phyloP scores from a whole-genome alignment of 495 filamentous ascomycete genomes.

The Clavariopsis aquatica region DNA sequence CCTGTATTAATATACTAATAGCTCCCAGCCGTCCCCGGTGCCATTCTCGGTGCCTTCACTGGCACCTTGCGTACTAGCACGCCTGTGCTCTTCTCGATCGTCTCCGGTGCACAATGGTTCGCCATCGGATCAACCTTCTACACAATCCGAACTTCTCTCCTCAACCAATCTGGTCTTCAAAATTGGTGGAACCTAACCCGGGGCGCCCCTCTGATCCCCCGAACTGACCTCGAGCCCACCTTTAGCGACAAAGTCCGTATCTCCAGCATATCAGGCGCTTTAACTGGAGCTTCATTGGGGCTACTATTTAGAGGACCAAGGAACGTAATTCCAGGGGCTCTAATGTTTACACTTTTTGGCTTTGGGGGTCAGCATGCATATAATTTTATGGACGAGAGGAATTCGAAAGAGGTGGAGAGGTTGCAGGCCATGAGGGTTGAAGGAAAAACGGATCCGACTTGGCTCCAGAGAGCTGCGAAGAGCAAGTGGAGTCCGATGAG shows the following conservation, averaged over 20 bases:
- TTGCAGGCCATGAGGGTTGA: constrained; percentile 28
- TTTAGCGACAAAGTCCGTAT: constrained; percentile 59
- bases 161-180: constrained; percentile 42
- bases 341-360: constrained; percentile 64
- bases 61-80: constrained; percentile 69
- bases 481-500: constrained; percentile 84
- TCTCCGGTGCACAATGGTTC: constrained; percentile 78
- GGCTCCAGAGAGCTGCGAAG: constrained; percentile 54
- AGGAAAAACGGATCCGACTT: constrained; percentile 37
- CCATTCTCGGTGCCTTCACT: constrained; percentile 66
- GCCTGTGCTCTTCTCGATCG: constrained; percentile 67
- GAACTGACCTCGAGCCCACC: constrained; percentile 48
- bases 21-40: constrained; percentile 63
- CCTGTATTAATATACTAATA: too few relatives aligned
- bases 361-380: constrained; percentile 61
- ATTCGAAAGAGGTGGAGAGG: constrained; percentile 32
- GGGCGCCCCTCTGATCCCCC: constrained; percentile 25
- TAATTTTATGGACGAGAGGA: constrained; percentile 53
- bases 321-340: constrained; percentile 33
- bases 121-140: constrained; percentile 73
- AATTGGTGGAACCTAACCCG: constrained; percentile 25
- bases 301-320: constrained; percentile 61
- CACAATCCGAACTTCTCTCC: constrained; percentile 53
- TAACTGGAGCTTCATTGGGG: constrained; percentile 65
- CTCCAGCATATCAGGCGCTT: constrained; percentile 67